Conservation (phyloP, 2,329 filamentous ascomycete species). For the Diaporthe velutina region DNA sequence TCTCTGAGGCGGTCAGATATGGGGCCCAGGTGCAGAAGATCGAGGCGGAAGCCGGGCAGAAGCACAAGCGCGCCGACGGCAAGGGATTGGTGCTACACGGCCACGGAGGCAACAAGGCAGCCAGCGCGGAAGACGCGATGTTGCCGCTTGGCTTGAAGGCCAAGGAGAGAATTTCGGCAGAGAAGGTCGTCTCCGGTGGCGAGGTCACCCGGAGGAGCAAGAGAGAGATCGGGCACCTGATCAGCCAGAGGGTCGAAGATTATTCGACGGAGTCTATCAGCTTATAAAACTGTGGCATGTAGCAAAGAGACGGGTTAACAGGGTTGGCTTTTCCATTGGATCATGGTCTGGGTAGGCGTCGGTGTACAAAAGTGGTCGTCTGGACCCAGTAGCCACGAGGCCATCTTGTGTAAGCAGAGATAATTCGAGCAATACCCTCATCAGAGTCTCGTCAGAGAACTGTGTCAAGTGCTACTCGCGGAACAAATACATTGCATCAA, state of each 20-base stretch:
- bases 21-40: constrained; percentile 54
- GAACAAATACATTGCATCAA: neutral
- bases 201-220: constrained; percentile 77
- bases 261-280: constrained; percentile 87
- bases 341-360: neutral
- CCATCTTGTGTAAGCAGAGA: neutral
- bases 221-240: constrained; percentile 81
- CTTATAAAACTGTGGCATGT: constrained; percentile 60
- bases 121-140: constrained; percentile 58
- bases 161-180: constrained; percentile 60
- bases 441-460: neutral
- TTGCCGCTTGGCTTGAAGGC: constrained; percentile 82
- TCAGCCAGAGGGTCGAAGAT: constrained; percentile 82
- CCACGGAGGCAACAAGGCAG: constrained; percentile 25
- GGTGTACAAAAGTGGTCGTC: constrained; percentile 14
- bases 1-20: constrained; percentile 76
- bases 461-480: neutral
- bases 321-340: neutral
- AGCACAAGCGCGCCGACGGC: constrained; percentile 21
- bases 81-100: constrained; percentile 29
- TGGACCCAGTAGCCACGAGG: neutral
- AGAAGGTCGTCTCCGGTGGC: constrained; percentile 76
- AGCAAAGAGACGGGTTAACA: constrained; percentile 5
- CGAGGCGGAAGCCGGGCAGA: constrained; percentile 41
- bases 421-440: constrained; percentile 23